These are phyloP conservation scores for sunflower (Helianthus annuus) DNA, from an alignment of 129 eudicot species.

Conservation along the genomic window HanXRQr2.0-SUNRISE NC_035440.2:154754347-154754846, in stretches of 20 bases:
- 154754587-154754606: slow-evolving; percentile 47
- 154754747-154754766: slow-evolving; percentile 60
- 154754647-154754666: background rate
- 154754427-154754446: no score
- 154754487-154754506: no score
- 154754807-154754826: slow-evolving; percentile 76
- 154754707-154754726: slow-evolving; percentile 68
- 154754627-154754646: slow-evolving; percentile 54
- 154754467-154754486: no score
- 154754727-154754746: slow-evolving; percentile 58
- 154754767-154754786: slow-evolving; percentile 62
- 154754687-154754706: background rate
- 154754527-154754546: slow-evolving; percentile 72
- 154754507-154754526: slow-evolving; percentile 49
- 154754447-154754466: no score
- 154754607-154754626: slow-evolving; percentile 64
- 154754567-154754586: slow-evolving; percentile 49
- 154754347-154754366: background rate
- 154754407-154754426: no score
- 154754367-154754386: background rate
- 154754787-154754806: slow-evolving; percentile 61
- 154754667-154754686: background rate
- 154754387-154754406: no score
- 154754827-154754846: slow-evolving; percentile 36
- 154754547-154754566: slow-evolving; percentile 74